These are phyloP conservation scores for Hypocrella siamensis DNA, from an alignment of 2,329 filamentous ascomycete species.

Conservation along the genomic window DNA sequence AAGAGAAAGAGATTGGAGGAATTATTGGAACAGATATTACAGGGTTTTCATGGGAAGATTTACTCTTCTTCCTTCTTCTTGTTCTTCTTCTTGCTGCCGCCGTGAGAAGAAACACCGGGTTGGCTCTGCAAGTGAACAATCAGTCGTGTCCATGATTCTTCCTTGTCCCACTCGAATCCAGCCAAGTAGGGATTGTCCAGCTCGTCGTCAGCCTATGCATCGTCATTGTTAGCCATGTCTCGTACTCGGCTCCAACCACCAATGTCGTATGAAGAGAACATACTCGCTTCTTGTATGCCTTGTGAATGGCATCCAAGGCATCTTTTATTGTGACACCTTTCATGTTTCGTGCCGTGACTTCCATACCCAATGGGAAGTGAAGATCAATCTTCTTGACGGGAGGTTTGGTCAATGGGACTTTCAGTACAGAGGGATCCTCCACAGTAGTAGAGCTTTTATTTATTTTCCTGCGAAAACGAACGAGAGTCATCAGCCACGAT, in stretches of 20 bases:
- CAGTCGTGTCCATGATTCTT: conserved; percentile 78
- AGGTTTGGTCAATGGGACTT: conserved; percentile 64
- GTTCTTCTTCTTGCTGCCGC: conserved; percentile 48
- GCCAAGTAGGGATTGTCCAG: conserved; percentile 74
- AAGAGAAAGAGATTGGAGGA: conserved; percentile 17
- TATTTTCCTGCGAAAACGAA: conserved; percentile 54
- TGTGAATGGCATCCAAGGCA: conserved; percentile 86
- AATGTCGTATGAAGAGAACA: not conserved
- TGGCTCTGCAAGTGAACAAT: conserved; percentile 73
- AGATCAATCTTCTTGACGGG: conserved; percentile 90
- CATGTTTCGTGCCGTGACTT: conserved; percentile 78
- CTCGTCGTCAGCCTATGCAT: conserved; percentile 68
- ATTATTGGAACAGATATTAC: conserved; percentile 24
- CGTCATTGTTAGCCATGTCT: conserved; percentile 1
- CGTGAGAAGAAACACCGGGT: conserved; percentile 33
- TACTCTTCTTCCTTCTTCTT: conserved; percentile 48
- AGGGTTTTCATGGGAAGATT: conserved; percentile 15
- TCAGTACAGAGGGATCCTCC: conserved; percentile 73
- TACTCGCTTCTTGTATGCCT: conserved; percentile 93
- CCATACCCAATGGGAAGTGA: conserved; percentile 74
- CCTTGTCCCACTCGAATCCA: conserved; percentile 93
- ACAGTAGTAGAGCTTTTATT: conserved; percentile 68
- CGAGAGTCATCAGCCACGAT: not conserved
- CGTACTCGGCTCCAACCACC: not conserved
- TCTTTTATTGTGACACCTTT: conserved; percentile 97